Evolutionary conservation across 2,329 filamentous ascomycete genomes (phyloP), one percentile per base, ranked within the genome.

Genomic region (Aspergillus sp.): DNA sequence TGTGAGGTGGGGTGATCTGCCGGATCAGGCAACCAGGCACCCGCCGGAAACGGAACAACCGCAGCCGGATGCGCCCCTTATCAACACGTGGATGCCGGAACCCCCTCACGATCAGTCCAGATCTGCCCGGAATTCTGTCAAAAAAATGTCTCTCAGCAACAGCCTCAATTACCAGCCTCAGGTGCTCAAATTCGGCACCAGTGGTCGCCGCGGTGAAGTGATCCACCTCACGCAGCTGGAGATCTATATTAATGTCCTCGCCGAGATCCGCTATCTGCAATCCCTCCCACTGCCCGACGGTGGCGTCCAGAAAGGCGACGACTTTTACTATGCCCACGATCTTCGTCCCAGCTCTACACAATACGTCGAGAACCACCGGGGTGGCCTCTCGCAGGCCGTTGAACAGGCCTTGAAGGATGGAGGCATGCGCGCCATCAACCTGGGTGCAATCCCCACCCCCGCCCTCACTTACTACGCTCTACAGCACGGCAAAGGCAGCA

Each of bases 181-280:
- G 45, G 53, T 61, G 53, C 67, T 74, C 39, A 72, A 73, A 65
- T 74, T 74, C 46, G 72, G 72, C 57, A 74, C 72, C 50, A 74
- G 71, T 53, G 72, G 72, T 62, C 72, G 71, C 31, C 70, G 71
- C 42, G 70, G 70, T 52, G 52, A 67, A 55, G 70, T 74, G 50
- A 54, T 74, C 46, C 61, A 73, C 63, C 60, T 74, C 58, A 74
- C 71, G 22, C 71, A 74, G 55, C 63, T 74, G 11, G 72, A 74
- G 55, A 72, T 73, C 54, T 74, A 73, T 57, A 73, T 64, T 31
- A 74, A 73, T 47, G 71, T 73, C n/a, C 52, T 63, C 51, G 71
- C 69, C 26, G 71, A 73, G 60, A 66, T 73, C 52, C 64, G 62
- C 10, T 74, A 73, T 52, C 67, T 74, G n/a, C 67, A 70, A 52